These are phyloP conservation scores for Wickerhamiella brachini DNA, from an alignment of 805 yeast species.

Conservation along the genomic window DNA sequence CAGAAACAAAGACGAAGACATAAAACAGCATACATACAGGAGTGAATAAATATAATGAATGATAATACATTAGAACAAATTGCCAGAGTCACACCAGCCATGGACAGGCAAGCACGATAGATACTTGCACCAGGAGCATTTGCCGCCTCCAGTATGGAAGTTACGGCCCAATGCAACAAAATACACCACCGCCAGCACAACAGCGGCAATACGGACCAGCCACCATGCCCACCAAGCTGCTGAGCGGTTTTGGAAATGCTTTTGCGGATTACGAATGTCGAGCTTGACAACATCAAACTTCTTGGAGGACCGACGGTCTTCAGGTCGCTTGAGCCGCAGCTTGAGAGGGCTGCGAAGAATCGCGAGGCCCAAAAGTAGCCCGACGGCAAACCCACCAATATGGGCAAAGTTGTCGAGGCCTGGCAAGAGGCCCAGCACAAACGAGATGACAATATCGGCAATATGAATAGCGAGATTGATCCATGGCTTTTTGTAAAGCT, in stretches of 20 bases:
- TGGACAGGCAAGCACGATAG: slow-evolving; percentile 56
- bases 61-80: slow-evolving; percentile 2
- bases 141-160: slow-evolving; percentile 36
- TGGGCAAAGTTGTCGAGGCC: slow-evolving; percentile 66
- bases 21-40: background rate
- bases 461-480: slow-evolving; percentile 34
- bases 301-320: slow-evolving; percentile 9
- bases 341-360: slow-evolving; percentile 42
- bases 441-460: slow-evolving; percentile 43
- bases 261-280: slow-evolving; percentile 15
- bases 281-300: slow-evolving; percentile 15
- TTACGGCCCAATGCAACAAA: slow-evolving; percentile 37
- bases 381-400: slow-evolving; percentile 60
- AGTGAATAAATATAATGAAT: background rate
- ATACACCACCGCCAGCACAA: slow-evolving; percentile 36
- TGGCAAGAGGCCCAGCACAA: slow-evolving; percentile 54
- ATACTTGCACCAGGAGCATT: slow-evolving; percentile 63
- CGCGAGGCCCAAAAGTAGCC: slow-evolving; percentile 36
- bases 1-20: background rate
- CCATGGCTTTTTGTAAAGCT: slow-evolving; percentile 34
- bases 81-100: slow-evolving; percentile 53
- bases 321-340: slow-evolving; percentile 9
- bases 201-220: slow-evolving; percentile 31
- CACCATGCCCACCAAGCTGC: slow-evolving; percentile 38
- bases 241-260: slow-evolving; percentile 16